phyloP scores from a whole-genome alignment of 2,329 filamentous ascomycete species.

The Teratosphaeriaceae sp. region DNA sequence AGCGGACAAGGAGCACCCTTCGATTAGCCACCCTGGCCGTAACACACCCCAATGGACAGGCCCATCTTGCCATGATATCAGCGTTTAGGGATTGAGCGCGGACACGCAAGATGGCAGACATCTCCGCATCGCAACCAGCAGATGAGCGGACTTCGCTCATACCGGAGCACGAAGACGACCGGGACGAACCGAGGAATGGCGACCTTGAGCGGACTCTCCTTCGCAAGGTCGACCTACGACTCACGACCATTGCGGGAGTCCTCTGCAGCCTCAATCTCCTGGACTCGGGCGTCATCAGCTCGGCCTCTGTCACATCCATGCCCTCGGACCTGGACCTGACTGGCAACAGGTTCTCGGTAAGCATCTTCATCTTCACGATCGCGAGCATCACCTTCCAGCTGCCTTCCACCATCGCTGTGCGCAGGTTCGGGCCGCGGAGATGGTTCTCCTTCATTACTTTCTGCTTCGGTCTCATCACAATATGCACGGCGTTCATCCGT shows the following conservation, averaged over 20 bases:
- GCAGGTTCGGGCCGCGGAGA: conserved; percentile 56
- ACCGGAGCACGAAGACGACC: too few relatives aligned
- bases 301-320: conserved; percentile 64
- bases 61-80: too few relatives aligned
- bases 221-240: conserved; percentile 58
- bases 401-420: conserved; percentile 60
- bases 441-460: conserved; percentile 57
- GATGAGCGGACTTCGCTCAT: too few relatives aligned
- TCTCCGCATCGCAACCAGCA: too few relatives aligned
- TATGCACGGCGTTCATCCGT: conserved; percentile 61
- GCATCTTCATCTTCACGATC: conserved; percentile 68
- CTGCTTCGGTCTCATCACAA: conserved; percentile 57
- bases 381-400: conserved; percentile 62
- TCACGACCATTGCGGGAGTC: conserved; percentile 66
- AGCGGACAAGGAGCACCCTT: too few relatives aligned
- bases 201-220: conserved; percentile 37
- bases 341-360: conserved; percentile 60
- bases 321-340: conserved; percentile 55
- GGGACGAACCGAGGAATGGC: not conserved
- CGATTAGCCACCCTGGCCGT: too few relatives aligned
- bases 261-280: conserved; percentile 63
- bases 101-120: too few relatives aligned
- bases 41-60: too few relatives aligned
- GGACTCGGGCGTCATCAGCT: conserved; percentile 63
- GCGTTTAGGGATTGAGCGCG: too few relatives aligned